A percentile compares a stretch with the other conserved stretches of the same genome.
These are phyloP conservation scores for Paecilomyces sp. DNA, from an alignment of 2,329 filamentous ascomycete genomes.

Conservation along the genomic window DNA sequence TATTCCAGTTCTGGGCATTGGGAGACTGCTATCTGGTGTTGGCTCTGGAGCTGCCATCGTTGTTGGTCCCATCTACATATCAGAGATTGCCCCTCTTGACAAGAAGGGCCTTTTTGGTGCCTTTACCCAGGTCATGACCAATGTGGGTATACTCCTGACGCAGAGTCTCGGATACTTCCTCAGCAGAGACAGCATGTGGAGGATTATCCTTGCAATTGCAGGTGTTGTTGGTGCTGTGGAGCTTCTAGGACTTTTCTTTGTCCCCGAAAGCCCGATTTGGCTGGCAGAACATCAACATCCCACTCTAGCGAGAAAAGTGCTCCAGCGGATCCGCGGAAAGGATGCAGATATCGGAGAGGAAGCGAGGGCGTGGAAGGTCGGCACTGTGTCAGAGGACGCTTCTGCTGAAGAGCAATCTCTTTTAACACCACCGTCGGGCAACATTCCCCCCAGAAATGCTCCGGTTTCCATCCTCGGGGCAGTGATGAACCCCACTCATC, in stretches of 20 bases:
- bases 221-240: constrained; percentile 62
- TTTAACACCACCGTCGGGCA: constrained; percentile 50
- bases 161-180: constrained; percentile 84
- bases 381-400: constrained; percentile 14
- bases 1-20: constrained; percentile 62
- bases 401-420: constrained; percentile 64
- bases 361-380: constrained; percentile 52
- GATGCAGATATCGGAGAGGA: constrained; percentile 66
- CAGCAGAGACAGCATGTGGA: constrained; percentile 72
- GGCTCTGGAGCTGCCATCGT: constrained; percentile 86
- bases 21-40: constrained; percentile 71
- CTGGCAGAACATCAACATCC: constrained; percentile 60
- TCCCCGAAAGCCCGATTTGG: constrained; percentile 86
- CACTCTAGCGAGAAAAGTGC: constrained; percentile 54
- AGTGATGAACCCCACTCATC: constrained; percentile 58
- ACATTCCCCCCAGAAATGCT: constrained; percentile 58
- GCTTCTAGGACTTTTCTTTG: constrained; percentile 61
- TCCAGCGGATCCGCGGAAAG: constrained; percentile 70
- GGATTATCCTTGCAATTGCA: constrained; percentile 71
- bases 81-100: constrained; percentile 72
- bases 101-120: constrained; percentile 71
- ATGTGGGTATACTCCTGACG: constrained; percentile 76
- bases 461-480: constrained; percentile 61
- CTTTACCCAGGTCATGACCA: constrained; percentile 88
- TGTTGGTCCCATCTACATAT: constrained; percentile 89